phyloP scores from a whole-genome alignment of 768 basidiomycete species.

The Mycena olivaceomarginata region DNA sequence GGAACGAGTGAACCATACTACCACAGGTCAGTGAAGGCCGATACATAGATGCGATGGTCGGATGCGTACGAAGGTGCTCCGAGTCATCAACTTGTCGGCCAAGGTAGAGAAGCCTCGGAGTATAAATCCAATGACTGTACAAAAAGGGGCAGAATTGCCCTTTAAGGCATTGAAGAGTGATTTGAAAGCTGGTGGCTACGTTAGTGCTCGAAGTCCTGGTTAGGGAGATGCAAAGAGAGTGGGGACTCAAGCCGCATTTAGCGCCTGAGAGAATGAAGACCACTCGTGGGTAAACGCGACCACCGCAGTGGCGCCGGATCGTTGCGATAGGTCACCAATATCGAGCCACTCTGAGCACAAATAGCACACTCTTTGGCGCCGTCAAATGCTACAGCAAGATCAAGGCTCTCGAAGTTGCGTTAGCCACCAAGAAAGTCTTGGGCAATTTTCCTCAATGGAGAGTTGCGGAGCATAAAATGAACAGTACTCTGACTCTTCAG shows the following conservation, averaged over 20 bases:
- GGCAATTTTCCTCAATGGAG: background rate
- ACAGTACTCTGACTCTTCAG: background rate
- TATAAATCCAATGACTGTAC: background rate
- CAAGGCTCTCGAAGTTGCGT: background rate
- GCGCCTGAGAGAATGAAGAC: constrained; percentile 9
- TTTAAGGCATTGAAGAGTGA: constrained; percentile 7
- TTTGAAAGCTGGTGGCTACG: constrained; percentile 6
- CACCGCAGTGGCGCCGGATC: background rate
- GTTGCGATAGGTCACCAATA: background rate
- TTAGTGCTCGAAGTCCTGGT: background rate
- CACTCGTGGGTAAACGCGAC: background rate
- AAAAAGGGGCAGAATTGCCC: constrained; percentile 1
- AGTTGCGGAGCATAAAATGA: too few relatives aligned
- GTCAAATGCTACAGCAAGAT: constrained; percentile 3
- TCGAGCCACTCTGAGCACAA: constrained; percentile 6
- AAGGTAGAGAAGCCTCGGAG: background rate
- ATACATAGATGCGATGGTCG: constrained; percentile 3
- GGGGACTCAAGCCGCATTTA: background rate
- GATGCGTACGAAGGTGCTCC: background rate
- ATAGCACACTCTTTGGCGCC: background rate
- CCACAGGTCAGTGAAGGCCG: background rate
- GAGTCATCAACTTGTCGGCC: background rate
- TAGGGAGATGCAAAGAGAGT: constrained; percentile 3
- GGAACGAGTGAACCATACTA: constrained; percentile 1
- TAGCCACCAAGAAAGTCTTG: background rate